These are phyloP conservation scores for Boechera retrofracta DNA, from an alignment of 345 rosid species.

Conservation along the genomic window DNA sequence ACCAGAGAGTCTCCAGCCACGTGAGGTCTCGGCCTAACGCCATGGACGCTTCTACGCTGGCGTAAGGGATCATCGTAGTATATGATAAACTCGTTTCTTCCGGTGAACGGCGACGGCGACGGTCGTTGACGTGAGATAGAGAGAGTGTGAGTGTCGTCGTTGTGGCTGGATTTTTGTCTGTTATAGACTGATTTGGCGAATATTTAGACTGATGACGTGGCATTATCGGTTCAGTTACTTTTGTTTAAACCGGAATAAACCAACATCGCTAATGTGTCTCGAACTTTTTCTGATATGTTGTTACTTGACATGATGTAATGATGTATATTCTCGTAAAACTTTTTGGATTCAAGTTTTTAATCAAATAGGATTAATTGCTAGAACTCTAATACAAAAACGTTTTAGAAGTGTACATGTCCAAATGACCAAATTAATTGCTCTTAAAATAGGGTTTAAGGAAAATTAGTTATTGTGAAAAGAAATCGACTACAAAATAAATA, in stretches of 20 bases:
- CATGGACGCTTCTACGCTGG: constrained; percentile 62
- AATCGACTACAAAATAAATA: too few relatives aligned
- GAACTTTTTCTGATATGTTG: too few relatives aligned
- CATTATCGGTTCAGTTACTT: background rate
- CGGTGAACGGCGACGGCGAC: constrained; percentile 8
- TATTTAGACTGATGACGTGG: constrained; percentile 26
- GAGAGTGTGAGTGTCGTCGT: constrained; percentile 21
- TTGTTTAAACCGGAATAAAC: constrained; percentile 21
- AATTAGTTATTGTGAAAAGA: too few relatives aligned
- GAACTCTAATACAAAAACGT: too few relatives aligned
- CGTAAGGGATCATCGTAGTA: constrained; percentile 67
- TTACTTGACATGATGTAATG: too few relatives aligned
- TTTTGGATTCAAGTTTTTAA: too few relatives aligned
- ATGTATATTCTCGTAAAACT: too few relatives aligned
- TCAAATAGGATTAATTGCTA: too few relatives aligned
- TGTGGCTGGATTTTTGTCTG: constrained; percentile 29
- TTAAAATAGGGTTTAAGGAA: too few relatives aligned
- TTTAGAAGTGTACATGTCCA: too few relatives aligned
- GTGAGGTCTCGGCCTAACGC: constrained; percentile 76
- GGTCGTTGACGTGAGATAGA: constrained; percentile 12
- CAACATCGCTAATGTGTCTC: background rate
- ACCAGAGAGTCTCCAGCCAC: constrained; percentile 67
- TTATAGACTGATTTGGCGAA: constrained; percentile 23
- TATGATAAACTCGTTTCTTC: background rate
- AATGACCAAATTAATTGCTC: too few relatives aligned